Evolutionary conservation across 2,329 filamentous ascomycete genomes (phyloP), one percentile per base, ranked within the genome.

Genomic region (Immersiporthe knoxdaviesiana): DNA sequence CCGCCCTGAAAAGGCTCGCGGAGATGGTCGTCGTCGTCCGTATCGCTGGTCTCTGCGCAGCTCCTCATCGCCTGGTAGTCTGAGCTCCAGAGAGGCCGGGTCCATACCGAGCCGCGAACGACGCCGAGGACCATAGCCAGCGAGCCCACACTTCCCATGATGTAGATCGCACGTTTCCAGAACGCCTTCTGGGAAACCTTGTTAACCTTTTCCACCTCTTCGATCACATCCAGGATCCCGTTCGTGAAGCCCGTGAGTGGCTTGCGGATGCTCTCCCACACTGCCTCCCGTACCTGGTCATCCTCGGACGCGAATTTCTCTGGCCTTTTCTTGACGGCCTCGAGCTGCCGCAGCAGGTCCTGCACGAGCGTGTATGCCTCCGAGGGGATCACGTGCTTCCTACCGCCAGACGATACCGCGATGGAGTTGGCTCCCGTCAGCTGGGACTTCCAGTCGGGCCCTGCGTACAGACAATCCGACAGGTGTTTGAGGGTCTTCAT

Each of bases 141-240:
- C 24, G 52, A 56, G 52, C 52, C 52, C 1, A 30, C 5, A 8
- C 24, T 56, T 11, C 52, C 52, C 14, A 56, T 27, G 52, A 56
- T 30, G 6, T 56, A 56, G 7, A 56, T 56, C 24, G 6, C 52
- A 56, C 52, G 52, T 27, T 56, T 56, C 52, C 52, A 56, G 27
- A 56, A 56, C 14, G 52, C 52, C 52, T 56, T 56, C 52, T 56
- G 52, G 8, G 52, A 56, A 4, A 56, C 52, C 52, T 56, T 56
- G 27, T 30, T 32, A 27, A 56, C 52, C 52, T 56, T 56, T 56
- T 56, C 52, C 52, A 56, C 52, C 24, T 56, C 52, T 30, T 56
- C 52, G 27, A 56, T 56, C 27, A 32, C 27, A 7, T 56, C 27
- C 27, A 27, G 24, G 27, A 56, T 56, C 24, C 52, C 52, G 4